Conservation (phyloP, 2,329 filamentous ascomycete species). For the Sclerotinia subarctica region DNA sequence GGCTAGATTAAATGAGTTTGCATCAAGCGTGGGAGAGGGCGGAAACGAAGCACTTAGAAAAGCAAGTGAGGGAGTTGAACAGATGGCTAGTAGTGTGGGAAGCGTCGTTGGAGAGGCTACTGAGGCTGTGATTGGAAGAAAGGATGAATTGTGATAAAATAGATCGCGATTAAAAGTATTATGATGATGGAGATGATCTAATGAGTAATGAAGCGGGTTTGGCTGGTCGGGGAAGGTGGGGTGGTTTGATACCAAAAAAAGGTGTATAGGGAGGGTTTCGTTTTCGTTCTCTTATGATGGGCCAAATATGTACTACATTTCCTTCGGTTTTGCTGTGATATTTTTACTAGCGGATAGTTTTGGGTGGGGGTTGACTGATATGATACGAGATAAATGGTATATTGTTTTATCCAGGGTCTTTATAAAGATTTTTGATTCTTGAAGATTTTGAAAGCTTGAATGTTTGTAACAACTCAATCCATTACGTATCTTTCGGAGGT, state of each 20-base stretch:
- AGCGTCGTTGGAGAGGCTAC: slow-evolving; percentile 43
- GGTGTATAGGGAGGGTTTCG: not conserved
- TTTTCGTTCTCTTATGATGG: not conserved
- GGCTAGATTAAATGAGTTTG: slow-evolving; percentile 33
- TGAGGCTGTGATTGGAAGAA: slow-evolving; percentile 33
- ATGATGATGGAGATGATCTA: not conserved
- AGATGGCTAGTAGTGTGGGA: slow-evolving; percentile 47
- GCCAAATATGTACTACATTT: not conserved
- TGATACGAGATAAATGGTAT: slow-evolving; percentile 11
- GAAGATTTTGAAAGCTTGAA: too few relatives aligned
- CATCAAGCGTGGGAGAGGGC: slow-evolving; percentile 34
- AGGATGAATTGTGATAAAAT: slow-evolving; percentile 49
- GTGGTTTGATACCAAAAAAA: not conserved
- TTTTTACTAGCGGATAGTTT: slow-evolving; percentile 4
- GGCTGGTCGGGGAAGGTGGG: not conserved
- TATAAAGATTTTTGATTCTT: too few relatives aligned
- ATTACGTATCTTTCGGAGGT: too few relatives aligned
- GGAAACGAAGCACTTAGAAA: slow-evolving; percentile 40
- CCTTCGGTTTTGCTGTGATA: not conserved
- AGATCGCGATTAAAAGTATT: not conserved
- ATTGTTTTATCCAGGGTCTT: too few relatives aligned
- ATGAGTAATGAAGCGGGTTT: slow-evolving; percentile 10
- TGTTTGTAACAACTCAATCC: too few relatives aligned
- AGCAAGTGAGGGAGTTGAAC: slow-evolving; percentile 44
- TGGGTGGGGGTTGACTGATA: not conserved